A percentile compares a stretch with the other conserved stretches of the same genome.
phyloP scores from a whole-genome alignment of 495 filamentous ascomycete genomes.

The Staphylotrichum tortipilum region DNA sequence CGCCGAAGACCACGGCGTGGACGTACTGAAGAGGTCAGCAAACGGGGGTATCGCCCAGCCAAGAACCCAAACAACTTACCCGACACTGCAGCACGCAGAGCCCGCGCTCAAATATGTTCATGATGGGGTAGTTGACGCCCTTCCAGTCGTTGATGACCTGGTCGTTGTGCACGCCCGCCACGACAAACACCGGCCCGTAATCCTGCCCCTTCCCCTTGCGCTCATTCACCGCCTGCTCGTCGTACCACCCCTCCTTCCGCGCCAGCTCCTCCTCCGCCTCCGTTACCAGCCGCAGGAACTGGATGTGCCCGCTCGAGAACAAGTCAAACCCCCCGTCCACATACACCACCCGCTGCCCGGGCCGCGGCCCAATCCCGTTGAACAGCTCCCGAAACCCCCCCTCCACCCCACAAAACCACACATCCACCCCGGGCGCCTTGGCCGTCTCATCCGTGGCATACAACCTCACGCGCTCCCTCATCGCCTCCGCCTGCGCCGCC shows the following conservation, averaged over 20 bases:
- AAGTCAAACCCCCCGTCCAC: slow-evolving; percentile 96
- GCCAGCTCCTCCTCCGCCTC: slow-evolving; percentile 61
- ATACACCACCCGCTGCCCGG: slow-evolving; percentile 81
- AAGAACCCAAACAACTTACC: slow-evolving; percentile 38
- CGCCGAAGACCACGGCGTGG: slow-evolving; percentile 76
- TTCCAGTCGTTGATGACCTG: slow-evolving; percentile 91
- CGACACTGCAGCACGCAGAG: slow-evolving; percentile 92
- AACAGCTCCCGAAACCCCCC: slow-evolving; percentile 55
- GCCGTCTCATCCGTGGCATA: slow-evolving; percentile 84
- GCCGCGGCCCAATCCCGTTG: slow-evolving; percentile 53
- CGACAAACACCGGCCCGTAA: slow-evolving; percentile 72
- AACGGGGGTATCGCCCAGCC: background rate
- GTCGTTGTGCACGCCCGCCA: slow-evolving; percentile 91
- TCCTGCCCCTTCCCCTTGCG: slow-evolving; percentile 57
- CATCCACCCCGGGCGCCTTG: slow-evolving; percentile 58
- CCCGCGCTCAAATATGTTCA: slow-evolving; percentile 96
- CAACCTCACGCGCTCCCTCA: slow-evolving; percentile 63
- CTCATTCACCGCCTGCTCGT: slow-evolving; percentile 49
- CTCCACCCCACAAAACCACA: slow-evolving; percentile 66
- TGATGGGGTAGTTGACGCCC: slow-evolving; percentile 96
- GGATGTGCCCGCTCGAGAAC: slow-evolving; percentile 93
- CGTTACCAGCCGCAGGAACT: slow-evolving; percentile 73
- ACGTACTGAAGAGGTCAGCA: slow-evolving; percentile 55
- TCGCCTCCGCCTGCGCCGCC: slow-evolving; percentile 45
- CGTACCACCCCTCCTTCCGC: slow-evolving; percentile 62